A percentile compares a stretch with the other conserved stretches of the same genome.
Conservation (phyloP, 2,329 filamentous ascomycete genomes). For the Exophiala lecanii-corni region DNA sequence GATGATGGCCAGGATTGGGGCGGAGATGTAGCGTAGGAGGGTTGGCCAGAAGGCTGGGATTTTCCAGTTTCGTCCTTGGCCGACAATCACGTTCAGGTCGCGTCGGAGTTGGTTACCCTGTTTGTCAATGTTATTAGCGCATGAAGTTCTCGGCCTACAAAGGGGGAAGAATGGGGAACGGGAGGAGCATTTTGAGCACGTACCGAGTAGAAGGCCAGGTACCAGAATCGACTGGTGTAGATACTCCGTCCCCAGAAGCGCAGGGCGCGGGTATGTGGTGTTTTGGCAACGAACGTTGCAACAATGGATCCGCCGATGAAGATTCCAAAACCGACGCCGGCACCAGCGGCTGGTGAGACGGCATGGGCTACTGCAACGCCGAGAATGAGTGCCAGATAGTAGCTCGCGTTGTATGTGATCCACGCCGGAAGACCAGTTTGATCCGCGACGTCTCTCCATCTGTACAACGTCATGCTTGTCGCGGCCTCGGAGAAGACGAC, state of each 20-base stretch:
- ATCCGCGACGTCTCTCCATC: conserved; percentile 50
- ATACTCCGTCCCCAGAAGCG: conserved; percentile 40
- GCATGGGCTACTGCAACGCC: conserved; percentile 50
- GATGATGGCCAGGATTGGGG: conserved; percentile 49
- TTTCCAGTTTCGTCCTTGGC: conserved; percentile 52
- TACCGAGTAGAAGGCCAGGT: conserved; percentile 55
- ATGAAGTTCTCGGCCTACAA: no score
- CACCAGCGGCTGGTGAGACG: conserved; percentile 41
- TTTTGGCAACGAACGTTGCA: conserved; percentile 40
- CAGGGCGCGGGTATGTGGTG: conserved; percentile 40
- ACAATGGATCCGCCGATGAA: conserved; percentile 42
- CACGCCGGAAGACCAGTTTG: conserved; percentile 49
- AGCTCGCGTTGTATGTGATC: conserved; percentile 49
- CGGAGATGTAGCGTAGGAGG: conserved; percentile 49
- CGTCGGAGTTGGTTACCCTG: conserved; percentile 53
- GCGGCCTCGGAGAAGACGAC: conserved; percentile 54
- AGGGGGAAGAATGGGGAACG: background rate
- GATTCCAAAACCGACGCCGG: conserved; percentile 51
- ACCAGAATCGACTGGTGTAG: conserved; percentile 46
- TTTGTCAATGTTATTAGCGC: background rate
- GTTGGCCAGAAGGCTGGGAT: conserved; percentile 51
- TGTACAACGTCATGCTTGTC: conserved; percentile 52
- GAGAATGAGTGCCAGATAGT: conserved; percentile 50
- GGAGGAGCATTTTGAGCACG: conserved; percentile 25
- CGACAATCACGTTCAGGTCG: conserved; percentile 53